Conservation (phyloP, 2,329 filamentous ascomycete species). For the Cercospora sp. region DNA sequence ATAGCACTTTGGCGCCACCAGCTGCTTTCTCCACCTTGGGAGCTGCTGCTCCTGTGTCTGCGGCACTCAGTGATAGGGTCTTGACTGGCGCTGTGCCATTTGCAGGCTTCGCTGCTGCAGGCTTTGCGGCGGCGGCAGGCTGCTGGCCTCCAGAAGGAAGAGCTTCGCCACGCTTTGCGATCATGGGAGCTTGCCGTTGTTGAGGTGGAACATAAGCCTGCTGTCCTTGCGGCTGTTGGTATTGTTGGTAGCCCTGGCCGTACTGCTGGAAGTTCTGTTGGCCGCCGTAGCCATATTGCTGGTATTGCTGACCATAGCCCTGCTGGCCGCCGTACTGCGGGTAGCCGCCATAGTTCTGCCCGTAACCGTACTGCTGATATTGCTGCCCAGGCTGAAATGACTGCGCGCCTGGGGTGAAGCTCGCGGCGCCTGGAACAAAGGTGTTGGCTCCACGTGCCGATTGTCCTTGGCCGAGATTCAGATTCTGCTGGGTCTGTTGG, state of each 20-base stretch:
- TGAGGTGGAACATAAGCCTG: conserved; percentile 44
- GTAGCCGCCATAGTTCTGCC: conserved; percentile 40
- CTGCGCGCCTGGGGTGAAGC: conserved; percentile 42
- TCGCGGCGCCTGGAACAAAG: conserved; percentile 39
- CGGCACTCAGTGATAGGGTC: conserved; percentile 58
- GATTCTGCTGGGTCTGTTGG: conserved; percentile 41
- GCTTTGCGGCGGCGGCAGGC: conserved; percentile 47
- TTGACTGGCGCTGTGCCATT: conserved; percentile 57
- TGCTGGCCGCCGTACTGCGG: conserved; percentile 37
- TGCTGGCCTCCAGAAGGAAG: conserved; percentile 50
- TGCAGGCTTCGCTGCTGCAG: conserved; percentile 51
- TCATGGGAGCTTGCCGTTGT: conserved; percentile 56
- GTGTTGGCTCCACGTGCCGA: conserved; percentile 23
- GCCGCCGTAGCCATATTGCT: conserved; percentile 45
- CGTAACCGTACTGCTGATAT: conserved; percentile 40
- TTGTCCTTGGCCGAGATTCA: conserved; percentile 37
- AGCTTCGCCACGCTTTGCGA: conserved; percentile 61
- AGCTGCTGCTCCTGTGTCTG: conserved; percentile 48
- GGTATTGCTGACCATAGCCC: conserved; percentile 39
- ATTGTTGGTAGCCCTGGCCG: conserved; percentile 50
- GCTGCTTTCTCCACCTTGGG: conserved; percentile 56
- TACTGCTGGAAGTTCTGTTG: conserved; percentile 46
- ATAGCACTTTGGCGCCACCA: conserved; percentile 67
- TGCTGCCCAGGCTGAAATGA: conserved; percentile 35
- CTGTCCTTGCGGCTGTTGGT: conserved; percentile 43